Conservation (phyloP, 202 grass and related monocot genomes). For the Zizania palustris region DNA sequence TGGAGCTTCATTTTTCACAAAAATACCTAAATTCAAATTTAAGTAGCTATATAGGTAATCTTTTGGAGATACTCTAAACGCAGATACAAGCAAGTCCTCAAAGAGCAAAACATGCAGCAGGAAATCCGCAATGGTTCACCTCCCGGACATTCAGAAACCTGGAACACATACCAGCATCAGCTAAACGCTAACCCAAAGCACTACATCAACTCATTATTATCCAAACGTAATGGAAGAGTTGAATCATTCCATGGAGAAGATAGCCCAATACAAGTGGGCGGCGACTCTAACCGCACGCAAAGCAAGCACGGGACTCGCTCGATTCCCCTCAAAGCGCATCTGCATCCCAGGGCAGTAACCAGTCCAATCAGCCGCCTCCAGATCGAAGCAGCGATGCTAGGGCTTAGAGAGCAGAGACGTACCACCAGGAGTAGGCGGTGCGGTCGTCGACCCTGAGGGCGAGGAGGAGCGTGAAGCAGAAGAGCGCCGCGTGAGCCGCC, state of each 20-base stretch:
- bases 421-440: constrained; percentile 83
- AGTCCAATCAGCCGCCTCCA: no score
- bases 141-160: neutral
- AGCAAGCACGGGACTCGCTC: neutral
- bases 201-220: neutral
- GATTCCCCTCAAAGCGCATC: constrained; percentile 13
- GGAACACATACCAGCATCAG: neutral
- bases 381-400: neutral
- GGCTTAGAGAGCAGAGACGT: constrained; percentile 39
- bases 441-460: constrained; percentile 73
- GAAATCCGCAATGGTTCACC: neutral
- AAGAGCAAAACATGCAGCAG: constrained; percentile 17
- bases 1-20: no score
- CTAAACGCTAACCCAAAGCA: neutral
- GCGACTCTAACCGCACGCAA: neutral
- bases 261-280: neutral
- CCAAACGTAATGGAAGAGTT: neutral
- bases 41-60: no score
- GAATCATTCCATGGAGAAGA: neutral
- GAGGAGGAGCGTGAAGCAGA: constrained; percentile 87
- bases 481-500: constrained; percentile 71
- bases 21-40: no score
- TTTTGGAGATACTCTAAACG: no score
- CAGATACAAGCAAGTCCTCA: neutral
- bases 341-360: neutral